Base-by-base conservation (phyloP, 805 yeast species). In the Metschnikowia shivogae region DNA sequence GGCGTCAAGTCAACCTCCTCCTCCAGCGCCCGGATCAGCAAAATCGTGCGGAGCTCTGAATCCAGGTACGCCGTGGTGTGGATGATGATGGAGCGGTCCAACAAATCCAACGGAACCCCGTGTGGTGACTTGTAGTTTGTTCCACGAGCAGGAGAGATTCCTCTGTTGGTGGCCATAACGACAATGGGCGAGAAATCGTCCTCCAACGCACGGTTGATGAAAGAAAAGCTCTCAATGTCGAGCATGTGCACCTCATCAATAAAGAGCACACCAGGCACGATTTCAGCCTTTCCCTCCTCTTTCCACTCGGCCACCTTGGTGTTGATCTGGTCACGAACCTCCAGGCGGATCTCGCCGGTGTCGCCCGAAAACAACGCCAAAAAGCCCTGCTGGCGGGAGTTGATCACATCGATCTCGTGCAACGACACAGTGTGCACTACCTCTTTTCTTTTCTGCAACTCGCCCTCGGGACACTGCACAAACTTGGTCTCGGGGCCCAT, bases 181-280 rank as follows among this genome's bases (percentile, higher is more conserved):
- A 93, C 97, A 61, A 93, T 88, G 31, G 99, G 99, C 12, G 98
- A 87, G 65, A 93, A 85, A 50, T 89, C 96, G 59, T 89, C 96
- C 72, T 93, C 99, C 48, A 93, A 74, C 9, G 99, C 99, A 55
- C 97, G 81, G 71, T 93, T 93, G 57, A 93, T 79, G 67, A 87
- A 93, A 13, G 98, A 86, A 63, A 93, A 93, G 59, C 96, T 84
- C 68, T 93, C 99, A 58, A 93, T 85, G 66, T 93, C 99, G 53
- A 93, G 80, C 98, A 93, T 93, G 69, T 93, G 96, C 41, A 90
- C 97, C 71, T 93, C 99, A 67, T 93, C 99, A 56, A 93, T 89
- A 66, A 93, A 93, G 56, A 93, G 73, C 13, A 93, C 99, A 58
- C 99, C 99, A 11, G 99, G 98, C 34, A 89, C 89, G 53, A 93